Conservation (phyloP, 345 rosid genomes). For the Dimocarpus longan region DNA sequence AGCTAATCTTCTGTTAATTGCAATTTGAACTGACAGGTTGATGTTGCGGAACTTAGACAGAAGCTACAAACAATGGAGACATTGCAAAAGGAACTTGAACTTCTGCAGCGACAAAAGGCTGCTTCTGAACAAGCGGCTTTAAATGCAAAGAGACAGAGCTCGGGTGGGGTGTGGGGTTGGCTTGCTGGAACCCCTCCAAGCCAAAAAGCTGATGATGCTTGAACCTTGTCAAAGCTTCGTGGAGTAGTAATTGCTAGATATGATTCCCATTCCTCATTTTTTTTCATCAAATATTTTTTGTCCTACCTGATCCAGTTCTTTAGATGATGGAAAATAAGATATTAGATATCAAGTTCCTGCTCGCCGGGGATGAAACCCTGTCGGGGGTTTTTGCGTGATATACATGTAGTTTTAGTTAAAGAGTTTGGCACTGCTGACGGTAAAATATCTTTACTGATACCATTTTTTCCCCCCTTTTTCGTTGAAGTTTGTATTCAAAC, state of each 20-base stretch:
- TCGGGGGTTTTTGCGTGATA: conserved; percentile 24
- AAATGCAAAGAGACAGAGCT: conserved; percentile 70
- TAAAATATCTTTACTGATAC: background rate
- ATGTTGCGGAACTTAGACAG: conserved; percentile 93
- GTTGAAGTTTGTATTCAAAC: conserved; percentile 11
- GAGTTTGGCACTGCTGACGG: conserved; percentile 5
- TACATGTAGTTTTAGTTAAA: conserved; percentile 14
- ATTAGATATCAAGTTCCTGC: conserved; percentile 28
- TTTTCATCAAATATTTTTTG: conserved; percentile 1
- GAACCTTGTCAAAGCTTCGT: conserved; percentile 18
- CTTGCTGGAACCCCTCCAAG: conserved; percentile 73
- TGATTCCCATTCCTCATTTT: conserved; percentile 21
- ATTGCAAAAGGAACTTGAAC: conserved; percentile 85
- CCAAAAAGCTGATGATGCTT: conserved; percentile 33
- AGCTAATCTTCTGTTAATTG: conserved; percentile 8
- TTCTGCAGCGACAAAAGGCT: conserved; percentile 92
- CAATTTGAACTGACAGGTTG: conserved; percentile 63
- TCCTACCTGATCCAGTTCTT: conserved; percentile 20
- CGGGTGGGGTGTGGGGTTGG: conserved; percentile 99
- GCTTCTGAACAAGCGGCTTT: conserved; percentile 91
- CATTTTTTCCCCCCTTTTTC: background rate
- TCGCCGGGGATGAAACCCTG: conserved; percentile 10
- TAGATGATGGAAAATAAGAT: conserved; percentile 30
- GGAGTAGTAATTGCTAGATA: conserved; percentile 17
- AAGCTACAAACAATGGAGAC: conserved; percentile 90